Evolutionary conservation across 805 yeast species (phyloP).

Genomic region (Grigorovia humatica): DNA sequence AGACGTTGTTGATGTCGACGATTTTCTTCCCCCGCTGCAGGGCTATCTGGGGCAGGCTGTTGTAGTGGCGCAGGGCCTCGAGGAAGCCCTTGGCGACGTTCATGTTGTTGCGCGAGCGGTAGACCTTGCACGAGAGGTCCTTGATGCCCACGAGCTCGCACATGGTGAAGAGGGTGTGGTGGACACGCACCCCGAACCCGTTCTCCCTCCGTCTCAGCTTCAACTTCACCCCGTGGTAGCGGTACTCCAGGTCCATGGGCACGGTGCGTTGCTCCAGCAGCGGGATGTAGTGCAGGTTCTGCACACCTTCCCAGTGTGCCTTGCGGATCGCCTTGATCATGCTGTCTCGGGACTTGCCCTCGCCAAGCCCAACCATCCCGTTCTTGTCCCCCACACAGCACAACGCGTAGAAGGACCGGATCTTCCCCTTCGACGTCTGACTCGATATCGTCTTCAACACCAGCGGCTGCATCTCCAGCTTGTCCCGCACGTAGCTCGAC

Average conservation of each 20-base stretch:
- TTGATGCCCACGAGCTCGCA: slow-evolving; percentile 91
- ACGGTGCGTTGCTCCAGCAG: slow-evolving; percentile 71
- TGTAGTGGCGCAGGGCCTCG: slow-evolving; percentile 71
- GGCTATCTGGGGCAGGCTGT: slow-evolving; percentile 76
- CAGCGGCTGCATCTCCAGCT: slow-evolving; percentile 54
- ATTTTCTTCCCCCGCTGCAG: slow-evolving; percentile 88
- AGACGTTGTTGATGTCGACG: slow-evolving; percentile 83
- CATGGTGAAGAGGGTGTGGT: slow-evolving; percentile 80
- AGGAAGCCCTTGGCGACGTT: slow-evolving; percentile 84
- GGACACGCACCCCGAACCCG: slow-evolving; percentile 88
- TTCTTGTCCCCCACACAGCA: slow-evolving; percentile 88
- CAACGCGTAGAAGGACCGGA: slow-evolving; percentile 67
- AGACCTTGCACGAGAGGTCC: slow-evolving; percentile 85
- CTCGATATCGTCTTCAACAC: slow-evolving; percentile 74
- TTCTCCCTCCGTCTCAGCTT: slow-evolving; percentile 80
- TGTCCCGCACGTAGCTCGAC: slow-evolving; percentile 44
- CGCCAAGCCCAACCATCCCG: slow-evolving; percentile 92
- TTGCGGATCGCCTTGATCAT: slow-evolving; percentile 64
- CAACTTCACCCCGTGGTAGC: slow-evolving; percentile 78
- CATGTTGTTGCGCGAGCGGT: slow-evolving; percentile 89
- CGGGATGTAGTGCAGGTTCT: slow-evolving; percentile 65
- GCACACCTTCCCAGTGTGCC: slow-evolving; percentile 91
- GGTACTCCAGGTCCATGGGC: slow-evolving; percentile 69
- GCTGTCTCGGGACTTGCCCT: slow-evolving; percentile 79
- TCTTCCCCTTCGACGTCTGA: slow-evolving; percentile 89